Evolutionary conservation across 2,329 filamentous ascomycete species (phyloP).

Genomic region (Chlorencoelia australis): DNA sequence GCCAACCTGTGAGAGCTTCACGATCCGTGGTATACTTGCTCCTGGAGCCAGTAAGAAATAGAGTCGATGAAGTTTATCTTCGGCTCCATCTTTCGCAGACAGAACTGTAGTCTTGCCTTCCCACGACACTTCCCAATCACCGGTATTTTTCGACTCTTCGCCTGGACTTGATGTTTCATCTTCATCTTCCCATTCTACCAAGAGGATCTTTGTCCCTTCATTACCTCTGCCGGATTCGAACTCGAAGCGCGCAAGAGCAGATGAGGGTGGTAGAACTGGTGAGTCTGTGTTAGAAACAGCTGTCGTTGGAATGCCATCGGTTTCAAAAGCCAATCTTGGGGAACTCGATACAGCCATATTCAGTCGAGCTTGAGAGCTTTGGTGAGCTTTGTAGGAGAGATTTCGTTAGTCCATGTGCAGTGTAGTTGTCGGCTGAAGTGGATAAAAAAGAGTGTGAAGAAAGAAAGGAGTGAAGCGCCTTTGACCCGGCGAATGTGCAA

Average conservation of each 20-base stretch:
- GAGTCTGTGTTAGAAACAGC: constrained; percentile 25
- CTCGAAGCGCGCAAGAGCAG: constrained; percentile 74
- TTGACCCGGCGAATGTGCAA: too few relatives aligned
- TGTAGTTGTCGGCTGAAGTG: too few relatives aligned
- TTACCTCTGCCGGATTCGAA: constrained; percentile 69
- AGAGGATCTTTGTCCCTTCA: constrained; percentile 81
- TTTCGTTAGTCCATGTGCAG: too few relatives aligned
- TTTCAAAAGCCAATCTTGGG: constrained; percentile 18
- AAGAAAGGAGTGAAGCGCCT: too few relatives aligned
- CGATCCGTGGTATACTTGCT: constrained; percentile 58
- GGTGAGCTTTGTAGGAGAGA: too few relatives aligned
- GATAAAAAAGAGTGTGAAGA: too few relatives aligned
- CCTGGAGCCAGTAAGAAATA: constrained; percentile 75
- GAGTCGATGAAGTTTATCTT: constrained; percentile 43
- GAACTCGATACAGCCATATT: constrained; percentile 20
- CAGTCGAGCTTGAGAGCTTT: too few relatives aligned
- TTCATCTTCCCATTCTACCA: constrained; percentile 78
- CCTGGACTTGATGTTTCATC: constrained; percentile 36
- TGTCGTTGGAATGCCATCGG: constrained; percentile 18
- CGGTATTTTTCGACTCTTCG: constrained; percentile 34
- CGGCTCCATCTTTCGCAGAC: constrained; percentile 32
- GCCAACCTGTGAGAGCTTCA: constrained; percentile 48
- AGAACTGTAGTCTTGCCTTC: constrained; percentile 67
- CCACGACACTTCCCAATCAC: constrained; percentile 69
- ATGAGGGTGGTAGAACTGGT: constrained; percentile 38